phyloP scores from a whole-genome alignment of 164 flowering plant genomes.

The Liriodendron chinense region DNA sequence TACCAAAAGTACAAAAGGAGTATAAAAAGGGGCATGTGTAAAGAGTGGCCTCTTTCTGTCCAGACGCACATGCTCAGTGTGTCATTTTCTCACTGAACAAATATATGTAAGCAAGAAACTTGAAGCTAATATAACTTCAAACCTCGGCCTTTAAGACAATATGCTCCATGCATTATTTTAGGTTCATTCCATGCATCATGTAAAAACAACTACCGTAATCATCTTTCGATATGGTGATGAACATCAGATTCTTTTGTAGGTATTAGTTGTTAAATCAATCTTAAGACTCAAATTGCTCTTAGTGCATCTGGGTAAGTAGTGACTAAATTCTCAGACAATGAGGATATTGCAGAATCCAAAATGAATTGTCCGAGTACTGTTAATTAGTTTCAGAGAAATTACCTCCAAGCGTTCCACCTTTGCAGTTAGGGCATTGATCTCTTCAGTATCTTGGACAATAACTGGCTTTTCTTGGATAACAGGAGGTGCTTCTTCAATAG shows the following conservation, averaged over 20 bases:
- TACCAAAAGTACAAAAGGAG: too few species aligned
- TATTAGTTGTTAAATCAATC: not conserved
- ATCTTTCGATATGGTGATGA: not conserved
- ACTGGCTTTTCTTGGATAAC: slow-evolving; percentile 45
- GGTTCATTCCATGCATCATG: not conserved
- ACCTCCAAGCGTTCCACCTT: slow-evolving; percentile 80
- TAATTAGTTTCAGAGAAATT: slow-evolving; percentile 10
- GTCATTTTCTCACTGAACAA: too few species aligned
- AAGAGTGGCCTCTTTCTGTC: too few species aligned
- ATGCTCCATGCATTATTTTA: not conserved
- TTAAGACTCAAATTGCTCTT: not conserved
- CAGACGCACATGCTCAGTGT: too few species aligned
- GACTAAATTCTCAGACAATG: not conserved
- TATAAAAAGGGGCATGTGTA: too few species aligned
- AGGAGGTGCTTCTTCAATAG: slow-evolving; percentile 52
- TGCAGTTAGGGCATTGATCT: slow-evolving; percentile 45
- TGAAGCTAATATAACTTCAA: too few species aligned
- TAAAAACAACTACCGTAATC: not conserved
- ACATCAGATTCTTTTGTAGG: not conserved
- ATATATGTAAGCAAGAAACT: too few species aligned
- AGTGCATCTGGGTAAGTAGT: not conserved
- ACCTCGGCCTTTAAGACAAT: too few species aligned
- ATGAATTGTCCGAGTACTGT: too few species aligned
- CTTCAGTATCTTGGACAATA: slow-evolving; percentile 49
- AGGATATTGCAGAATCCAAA: not conserved